Conservation (phyloP, 257 asterid genomes). For the Cinchona pubescens region DNA sequence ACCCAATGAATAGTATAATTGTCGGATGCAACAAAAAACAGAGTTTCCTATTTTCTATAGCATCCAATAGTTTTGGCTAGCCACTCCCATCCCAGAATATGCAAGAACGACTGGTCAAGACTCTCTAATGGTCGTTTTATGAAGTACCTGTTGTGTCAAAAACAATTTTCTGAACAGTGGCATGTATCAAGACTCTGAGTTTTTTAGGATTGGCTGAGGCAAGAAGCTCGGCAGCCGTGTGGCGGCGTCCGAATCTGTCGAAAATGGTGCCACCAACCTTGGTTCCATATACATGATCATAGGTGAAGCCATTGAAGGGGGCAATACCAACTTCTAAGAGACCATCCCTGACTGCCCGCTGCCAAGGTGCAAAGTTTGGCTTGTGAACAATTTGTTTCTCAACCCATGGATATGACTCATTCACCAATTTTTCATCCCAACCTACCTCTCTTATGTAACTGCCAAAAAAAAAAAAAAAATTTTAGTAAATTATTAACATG, state of each 20-base stretch:
- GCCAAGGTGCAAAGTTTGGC: conserved; percentile 79
- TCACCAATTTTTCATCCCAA: conserved; percentile 84
- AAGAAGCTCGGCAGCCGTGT: conserved; percentile 88
- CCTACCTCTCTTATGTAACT: conserved; percentile 64
- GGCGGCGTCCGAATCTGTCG: conserved; percentile 82
- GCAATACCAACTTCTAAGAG: conserved; percentile 81
- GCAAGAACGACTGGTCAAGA: too few species aligned
- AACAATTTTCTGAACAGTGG: conserved; percentile 66
- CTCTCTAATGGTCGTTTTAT: not conserved
- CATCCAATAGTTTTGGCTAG: too few species aligned
- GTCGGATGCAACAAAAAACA: too few species aligned
- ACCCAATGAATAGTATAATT: too few species aligned
- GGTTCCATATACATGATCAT: conserved; percentile 84
- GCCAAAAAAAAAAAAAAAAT: conserved; percentile 23
- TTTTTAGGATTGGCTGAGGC: conserved; percentile 64
- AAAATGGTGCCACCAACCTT: conserved; percentile 95
- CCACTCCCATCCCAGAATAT: too few species aligned
- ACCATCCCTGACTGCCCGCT: conserved; percentile 65
- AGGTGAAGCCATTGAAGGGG: conserved; percentile 92
- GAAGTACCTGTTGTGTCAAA: conserved; percentile 57
- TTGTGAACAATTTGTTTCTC: conserved; percentile 79
- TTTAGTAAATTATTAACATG: conserved; percentile 12
- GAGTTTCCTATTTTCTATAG: too few species aligned
- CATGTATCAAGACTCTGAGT: conserved; percentile 66
- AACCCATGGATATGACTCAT: conserved; percentile 90